A percentile compares a stretch with the other conserved stretches of the same genome.
phyloP scores from a whole-genome alignment of 306 rosid genomes.

The Vigna unguiculata region DNA sequence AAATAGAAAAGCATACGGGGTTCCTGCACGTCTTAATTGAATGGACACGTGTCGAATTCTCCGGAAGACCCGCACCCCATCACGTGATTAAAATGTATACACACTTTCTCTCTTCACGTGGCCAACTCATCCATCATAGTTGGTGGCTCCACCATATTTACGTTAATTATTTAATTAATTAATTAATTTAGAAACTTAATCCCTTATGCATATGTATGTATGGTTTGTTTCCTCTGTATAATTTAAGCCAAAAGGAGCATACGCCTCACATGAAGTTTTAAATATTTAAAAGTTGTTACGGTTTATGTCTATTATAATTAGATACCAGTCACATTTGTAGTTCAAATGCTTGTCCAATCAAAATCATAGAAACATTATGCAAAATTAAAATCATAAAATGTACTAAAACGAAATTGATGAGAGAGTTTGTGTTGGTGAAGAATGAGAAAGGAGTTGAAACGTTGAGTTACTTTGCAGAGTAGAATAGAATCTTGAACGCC shows the following conservation, averaged over 20 bases:
- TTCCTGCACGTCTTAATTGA: constrained; percentile 31
- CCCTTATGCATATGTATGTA: too few relatives aligned
- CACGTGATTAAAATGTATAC: constrained; percentile 83
- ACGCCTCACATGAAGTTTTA: background rate
- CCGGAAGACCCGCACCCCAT: constrained; percentile 67
- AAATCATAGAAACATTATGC: background rate
- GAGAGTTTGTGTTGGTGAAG: too few relatives aligned
- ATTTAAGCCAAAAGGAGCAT: too few relatives aligned
- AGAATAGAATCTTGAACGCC: background rate
- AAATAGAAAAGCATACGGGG: constrained; percentile 23
- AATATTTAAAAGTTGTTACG: background rate
- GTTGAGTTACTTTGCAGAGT: background rate
- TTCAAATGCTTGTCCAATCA: background rate
- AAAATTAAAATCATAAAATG: too few relatives aligned
- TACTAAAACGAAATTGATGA: too few relatives aligned
- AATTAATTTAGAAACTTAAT: background rate
- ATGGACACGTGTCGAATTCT: constrained; percentile 51
- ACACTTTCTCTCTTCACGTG: constrained; percentile 79
- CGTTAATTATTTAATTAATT: constrained; percentile 34
- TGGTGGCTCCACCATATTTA: constrained; percentile 55
- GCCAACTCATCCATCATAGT: constrained; percentile 77
- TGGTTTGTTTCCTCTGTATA: too few relatives aligned
- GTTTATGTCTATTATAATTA: background rate
- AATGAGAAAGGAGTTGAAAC: background rate
- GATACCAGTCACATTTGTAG: background rate